Evolutionary conservation across 345 rosid species (phyloP), one percentile per base, ranked within the genome.

Genomic region (Kernera saxatilis): DNA sequence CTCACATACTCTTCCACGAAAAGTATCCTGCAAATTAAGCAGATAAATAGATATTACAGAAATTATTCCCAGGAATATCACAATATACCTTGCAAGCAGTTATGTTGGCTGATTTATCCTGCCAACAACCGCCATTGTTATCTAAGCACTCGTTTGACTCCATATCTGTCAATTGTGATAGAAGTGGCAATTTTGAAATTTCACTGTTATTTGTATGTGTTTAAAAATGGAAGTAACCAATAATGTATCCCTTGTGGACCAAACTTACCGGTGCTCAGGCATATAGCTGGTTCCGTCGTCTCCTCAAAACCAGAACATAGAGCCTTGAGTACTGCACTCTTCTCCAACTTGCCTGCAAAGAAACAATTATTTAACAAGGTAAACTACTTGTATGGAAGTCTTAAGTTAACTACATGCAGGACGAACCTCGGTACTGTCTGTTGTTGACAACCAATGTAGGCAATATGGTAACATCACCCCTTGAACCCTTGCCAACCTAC

Each of bases 381-480:
- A 41, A 41, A 54, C 9, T 30, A 55, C 36, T 64, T 14, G n/a
- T 22, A 35, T n/a, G 23, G 70, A 21, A 35, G 23, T 23, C 58
- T 8, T 49, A 23, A 49, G 58, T 35, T 32, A 49, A 48, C 17
- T 43, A 5, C 2, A 46, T 62, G 48, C 8, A 70, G 35, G 49
- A 67, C 76, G 62, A 35, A 93, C 98, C 97, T 88, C 99, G 84
- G 80, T 94, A 94, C 57, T 94, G 99, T 54, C 90, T 82, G 82
- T 84, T 91, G 75, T 94, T 94, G 75, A 94, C 95, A 49, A 94
- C 95, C 70, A 94, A 95, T 32, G 99, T 91, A 45, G 99, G 99
- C 93, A 94, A 81, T 77, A 94, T 94, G 77, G 99, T 94, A 49
- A 94, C 99, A 78, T 94, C 99, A 25, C 99, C 97, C 80, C 99